phyloP scores from a whole-genome alignment of 768 basidiomycete genomes.

The Lentinula aciculospora region DNA sequence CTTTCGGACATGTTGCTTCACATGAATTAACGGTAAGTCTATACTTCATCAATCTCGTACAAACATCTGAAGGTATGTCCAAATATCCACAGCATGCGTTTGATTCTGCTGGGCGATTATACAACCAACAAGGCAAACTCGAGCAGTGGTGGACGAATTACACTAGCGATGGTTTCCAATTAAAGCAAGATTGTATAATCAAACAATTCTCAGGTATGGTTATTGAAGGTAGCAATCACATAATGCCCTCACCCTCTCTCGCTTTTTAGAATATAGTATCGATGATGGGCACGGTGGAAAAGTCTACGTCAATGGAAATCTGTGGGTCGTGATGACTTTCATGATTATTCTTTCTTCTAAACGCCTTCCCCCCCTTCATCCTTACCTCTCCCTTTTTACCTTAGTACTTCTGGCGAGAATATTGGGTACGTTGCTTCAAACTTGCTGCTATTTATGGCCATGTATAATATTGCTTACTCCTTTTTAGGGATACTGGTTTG shows the following conservation, averaged over 20 bases:
- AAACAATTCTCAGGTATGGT: slow-evolving; percentile 87
- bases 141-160: slow-evolving; percentile 91
- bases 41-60: not conserved
- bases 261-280: slow-evolving; percentile 72
- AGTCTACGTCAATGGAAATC: slow-evolving; percentile 81
- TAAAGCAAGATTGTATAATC: slow-evolving; percentile 83
- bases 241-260: no score
- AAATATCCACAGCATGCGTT: slow-evolving; percentile 69
- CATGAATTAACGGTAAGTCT: slow-evolving; percentile 78
- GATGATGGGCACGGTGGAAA: slow-evolving; percentile 81
- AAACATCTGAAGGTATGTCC: not conserved
- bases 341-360: not conserved
- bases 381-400: no score
- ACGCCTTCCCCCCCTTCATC: no score
- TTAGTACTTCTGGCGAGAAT: slow-evolving; percentile 85
- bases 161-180: slow-evolving; percentile 79
- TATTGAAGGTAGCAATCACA: no score
- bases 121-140: slow-evolving; percentile 84
- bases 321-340: slow-evolving; percentile 37
- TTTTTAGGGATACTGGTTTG: slow-evolving; percentile 54
- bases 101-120: slow-evolving; percentile 84
- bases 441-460: no score
- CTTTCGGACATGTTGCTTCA: slow-evolving; percentile 87
- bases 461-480: not conserved
- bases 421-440: slow-evolving; percentile 44